phyloP scores from a whole-genome alignment of 2,329 filamentous ascomycete genomes.

The Monosporascus sp. region DNA sequence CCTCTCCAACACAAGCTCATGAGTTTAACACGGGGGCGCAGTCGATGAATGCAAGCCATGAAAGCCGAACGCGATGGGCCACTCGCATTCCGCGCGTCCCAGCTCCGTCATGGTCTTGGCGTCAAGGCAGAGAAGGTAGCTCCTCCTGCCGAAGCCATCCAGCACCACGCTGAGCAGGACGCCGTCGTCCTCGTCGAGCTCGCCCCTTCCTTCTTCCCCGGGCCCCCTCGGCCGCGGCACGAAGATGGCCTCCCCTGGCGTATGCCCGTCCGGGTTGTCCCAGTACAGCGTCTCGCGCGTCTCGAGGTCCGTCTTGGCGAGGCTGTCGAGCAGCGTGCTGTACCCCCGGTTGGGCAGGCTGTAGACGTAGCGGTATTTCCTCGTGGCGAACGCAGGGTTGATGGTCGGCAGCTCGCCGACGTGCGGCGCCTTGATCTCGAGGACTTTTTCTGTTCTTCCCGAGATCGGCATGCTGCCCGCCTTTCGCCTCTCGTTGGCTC shows the following conservation, averaged over 20 bases:
- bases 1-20: too few relatives aligned
- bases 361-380: constrained; percentile 56
- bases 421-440: constrained; percentile 47
- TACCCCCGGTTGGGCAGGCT: constrained; percentile 49
- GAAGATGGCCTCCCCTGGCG: constrained; percentile 66
- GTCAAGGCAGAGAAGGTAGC: constrained; percentile 62
- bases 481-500: background rate
- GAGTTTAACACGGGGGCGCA: too few relatives aligned
- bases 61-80: constrained; percentile 58
- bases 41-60: constrained; percentile 48
- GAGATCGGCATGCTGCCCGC: background rate
- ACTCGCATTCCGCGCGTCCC: constrained; percentile 57
- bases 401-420: constrained; percentile 61
- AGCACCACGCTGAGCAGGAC: constrained; percentile 48
- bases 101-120: constrained; percentile 58
- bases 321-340: constrained; percentile 55
- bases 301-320: constrained; percentile 59
- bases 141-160: constrained; percentile 51
- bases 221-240: constrained; percentile 40
- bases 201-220: constrained; percentile 15
- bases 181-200: constrained; percentile 47
- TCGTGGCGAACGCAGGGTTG: constrained; percentile 50
- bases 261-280: constrained; percentile 52
- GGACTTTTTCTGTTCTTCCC: constrained; percentile 26
- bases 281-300: constrained; percentile 50